A percentile compares a stretch with the other conserved stretches of the same genome.
phyloP scores from a whole-genome alignment of 805 yeast species.

The Starmerella etchellsii region DNA sequence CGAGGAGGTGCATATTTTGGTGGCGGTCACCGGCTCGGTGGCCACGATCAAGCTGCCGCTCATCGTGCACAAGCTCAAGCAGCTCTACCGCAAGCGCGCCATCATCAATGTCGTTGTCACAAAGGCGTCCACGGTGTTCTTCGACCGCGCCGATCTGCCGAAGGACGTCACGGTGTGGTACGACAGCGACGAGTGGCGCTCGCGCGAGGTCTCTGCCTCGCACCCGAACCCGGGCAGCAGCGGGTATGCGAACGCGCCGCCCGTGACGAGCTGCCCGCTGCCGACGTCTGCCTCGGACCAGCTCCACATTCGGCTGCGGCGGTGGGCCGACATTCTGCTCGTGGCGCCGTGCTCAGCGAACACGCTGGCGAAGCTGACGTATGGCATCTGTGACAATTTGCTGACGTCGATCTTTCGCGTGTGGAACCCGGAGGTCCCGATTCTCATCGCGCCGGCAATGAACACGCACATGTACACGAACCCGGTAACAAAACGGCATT shows the following conservation, averaged over 20 bases:
- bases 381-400: slow-evolving; percentile 85
- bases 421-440: slow-evolving; percentile 91
- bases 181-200: slow-evolving; percentile 85
- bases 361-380: slow-evolving; percentile 73
- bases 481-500: slow-evolving; percentile 72
- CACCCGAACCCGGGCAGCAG: neutral
- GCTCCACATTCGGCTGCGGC: slow-evolving; percentile 76
- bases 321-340: slow-evolving; percentile 92
- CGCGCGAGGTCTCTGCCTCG: slow-evolving; percentile 39
- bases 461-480: slow-evolving; percentile 85
- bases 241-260: neutral
- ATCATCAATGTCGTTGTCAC: slow-evolving; percentile 80
- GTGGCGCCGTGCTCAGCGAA: slow-evolving; percentile 94
- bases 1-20: slow-evolving; percentile 70
- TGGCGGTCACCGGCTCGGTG: slow-evolving; percentile 93
- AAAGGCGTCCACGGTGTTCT: slow-evolving; percentile 26
- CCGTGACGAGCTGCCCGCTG: neutral
- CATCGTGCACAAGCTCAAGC: slow-evolving; percentile 74
- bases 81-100: slow-evolving; percentile 57
- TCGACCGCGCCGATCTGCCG: slow-evolving; percentile 26
- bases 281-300: slow-evolving; percentile 50
- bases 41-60: slow-evolving; percentile 90
- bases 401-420: slow-evolving; percentile 82
- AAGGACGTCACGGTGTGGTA: slow-evolving; percentile 74
- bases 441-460: slow-evolving; percentile 91